Evolutionary conservation across 768 basidiomycete species (phyloP).

Genomic region (Collybia sp.): DNA sequence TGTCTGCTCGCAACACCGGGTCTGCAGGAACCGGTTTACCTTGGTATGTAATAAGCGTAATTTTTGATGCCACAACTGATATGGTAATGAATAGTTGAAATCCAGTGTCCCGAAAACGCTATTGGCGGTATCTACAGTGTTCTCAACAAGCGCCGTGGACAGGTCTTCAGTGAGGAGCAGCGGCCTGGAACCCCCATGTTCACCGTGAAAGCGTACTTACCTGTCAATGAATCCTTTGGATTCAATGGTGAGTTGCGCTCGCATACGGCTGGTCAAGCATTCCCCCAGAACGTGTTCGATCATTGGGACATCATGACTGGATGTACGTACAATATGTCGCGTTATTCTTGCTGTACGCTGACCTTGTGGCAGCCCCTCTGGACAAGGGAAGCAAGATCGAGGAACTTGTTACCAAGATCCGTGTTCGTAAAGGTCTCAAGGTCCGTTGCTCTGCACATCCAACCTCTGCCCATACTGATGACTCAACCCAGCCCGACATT

Average conservation of each 20-base stretch:
- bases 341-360: slow-evolving; percentile 4
- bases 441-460: slow-evolving; percentile 24
- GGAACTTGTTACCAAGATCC: slow-evolving; percentile 76
- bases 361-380: slow-evolving; percentile 48
- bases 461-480: slow-evolving; percentile 4
- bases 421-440: slow-evolving; percentile 95
- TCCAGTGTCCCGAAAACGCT: slow-evolving; percentile 96
- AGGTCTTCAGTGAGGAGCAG: slow-evolving; percentile 98
- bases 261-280: slow-evolving; percentile 94
- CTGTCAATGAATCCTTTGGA: slow-evolving; percentile 90
- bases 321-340: slow-evolving; percentile 40
- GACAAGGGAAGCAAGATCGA: slow-evolving; percentile 93
- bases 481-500: slow-evolving; percentile 65
- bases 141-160: slow-evolving; percentile 95
- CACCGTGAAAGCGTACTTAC: slow-evolving; percentile 96
- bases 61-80: not conserved
- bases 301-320: slow-evolving; percentile 89
- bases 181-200: slow-evolving; percentile 98
- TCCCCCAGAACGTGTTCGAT: slow-evolving; percentile 95
- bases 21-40: slow-evolving; percentile 95
- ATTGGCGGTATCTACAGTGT: slow-evolving; percentile 97
- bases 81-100: slow-evolving; percentile 64
- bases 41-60: slow-evolving; percentile 43
- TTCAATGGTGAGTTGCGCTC: slow-evolving; percentile 96
- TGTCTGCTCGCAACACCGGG: slow-evolving; percentile 86